Conservation (phyloP, 139 green algal species). For the Zygnema cylindricum region DNA sequence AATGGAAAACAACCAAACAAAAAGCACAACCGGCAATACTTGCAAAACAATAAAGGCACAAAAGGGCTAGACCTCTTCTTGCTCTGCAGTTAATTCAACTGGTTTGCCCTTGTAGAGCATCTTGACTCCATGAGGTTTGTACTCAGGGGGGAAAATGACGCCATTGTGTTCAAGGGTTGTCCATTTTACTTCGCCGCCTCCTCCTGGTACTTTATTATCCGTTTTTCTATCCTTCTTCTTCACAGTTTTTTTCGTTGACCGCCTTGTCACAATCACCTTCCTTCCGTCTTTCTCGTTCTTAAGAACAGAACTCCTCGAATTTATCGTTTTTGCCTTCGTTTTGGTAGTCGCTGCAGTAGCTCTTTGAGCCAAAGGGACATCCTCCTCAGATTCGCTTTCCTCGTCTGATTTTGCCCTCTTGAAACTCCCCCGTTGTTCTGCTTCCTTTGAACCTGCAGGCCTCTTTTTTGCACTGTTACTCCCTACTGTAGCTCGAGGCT, state of each 20-base stretch:
- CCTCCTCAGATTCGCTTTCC: constrained; percentile 26
- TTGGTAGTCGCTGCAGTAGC: neutral
- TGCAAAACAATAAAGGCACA: too few relatives aligned
- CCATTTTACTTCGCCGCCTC: constrained; percentile 78
- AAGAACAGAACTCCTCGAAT: neutral
- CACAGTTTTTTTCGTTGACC: constrained; percentile 5
- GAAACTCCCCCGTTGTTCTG: neutral
- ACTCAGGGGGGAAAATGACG: constrained; percentile 95
- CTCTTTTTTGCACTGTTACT: constrained; percentile 16
- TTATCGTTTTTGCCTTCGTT: constrained; percentile 6
- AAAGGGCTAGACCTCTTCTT: constrained; percentile 66
- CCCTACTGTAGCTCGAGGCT: neutral
- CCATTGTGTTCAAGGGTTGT: constrained; percentile 85
- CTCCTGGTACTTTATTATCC: constrained; percentile 1
- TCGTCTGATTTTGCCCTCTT: constrained; percentile 27
- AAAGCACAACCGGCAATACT: too few relatives aligned
- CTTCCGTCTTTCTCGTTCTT: constrained; percentile 22
- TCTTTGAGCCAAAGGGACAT: constrained; percentile 30
- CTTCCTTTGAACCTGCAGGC: constrained; percentile 20
- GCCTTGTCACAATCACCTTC: constrained; percentile 21
- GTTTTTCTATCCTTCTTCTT: constrained; percentile 17
- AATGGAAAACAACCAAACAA: too few relatives aligned
- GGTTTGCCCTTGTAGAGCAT: constrained; percentile 93
- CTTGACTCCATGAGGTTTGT: constrained; percentile 91
- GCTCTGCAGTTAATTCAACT: constrained; percentile 86